Base-by-base conservation (phyloP, 148 eudicot species). In the Diospyros kaki region DNA sequence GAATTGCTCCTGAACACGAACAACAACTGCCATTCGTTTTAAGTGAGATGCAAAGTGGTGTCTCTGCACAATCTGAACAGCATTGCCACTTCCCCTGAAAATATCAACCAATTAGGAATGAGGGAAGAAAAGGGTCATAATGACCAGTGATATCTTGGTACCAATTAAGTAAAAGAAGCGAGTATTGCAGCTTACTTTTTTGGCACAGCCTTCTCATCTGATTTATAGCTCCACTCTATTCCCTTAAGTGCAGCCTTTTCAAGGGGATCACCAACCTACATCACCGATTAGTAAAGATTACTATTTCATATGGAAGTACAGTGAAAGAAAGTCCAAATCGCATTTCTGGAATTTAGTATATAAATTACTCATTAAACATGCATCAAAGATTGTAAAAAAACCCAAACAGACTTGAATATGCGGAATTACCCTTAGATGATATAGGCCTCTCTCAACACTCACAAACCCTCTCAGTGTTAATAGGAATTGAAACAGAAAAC, bases 161-260 rank as follows among this genome's bases (percentile, higher is more conserved):
- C 15, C 44, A 46, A 68, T 6, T n/a, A 44, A 18, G 45, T 58
- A 40, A 48, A 15, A n/a, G 4, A 45, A n/a, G 61, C 39, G 13
- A 64, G 64, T 39, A 10, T 17, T 14, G 56, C 39, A 67, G 76
- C 89, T 89, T 88, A 95, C 98, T 89, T 95, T 80, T 92, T 95
- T 44, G 97, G 97, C 87, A 92, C 84, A 66, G 98, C 96, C 83
- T 92, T 95, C 83, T 95, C 98, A 83, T 95, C 98, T 75, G 97
- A 92, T 87, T 89, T 95, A 83, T 95, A 95, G 40, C 81, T 83
- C 98, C 98, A 95, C 52, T 95, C 93, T 78, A 95, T 90, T 70
- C 98, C 98, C 82, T 88, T 87, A 4, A 95, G 85, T 58, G 98
- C 97, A 83, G 98, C 98, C 85, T 95, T 95, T 80, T 95, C 98